phyloP scores from a whole-genome alignment of 192 early-diverging fungal species.

The Allomyces macrogynus region DNA sequence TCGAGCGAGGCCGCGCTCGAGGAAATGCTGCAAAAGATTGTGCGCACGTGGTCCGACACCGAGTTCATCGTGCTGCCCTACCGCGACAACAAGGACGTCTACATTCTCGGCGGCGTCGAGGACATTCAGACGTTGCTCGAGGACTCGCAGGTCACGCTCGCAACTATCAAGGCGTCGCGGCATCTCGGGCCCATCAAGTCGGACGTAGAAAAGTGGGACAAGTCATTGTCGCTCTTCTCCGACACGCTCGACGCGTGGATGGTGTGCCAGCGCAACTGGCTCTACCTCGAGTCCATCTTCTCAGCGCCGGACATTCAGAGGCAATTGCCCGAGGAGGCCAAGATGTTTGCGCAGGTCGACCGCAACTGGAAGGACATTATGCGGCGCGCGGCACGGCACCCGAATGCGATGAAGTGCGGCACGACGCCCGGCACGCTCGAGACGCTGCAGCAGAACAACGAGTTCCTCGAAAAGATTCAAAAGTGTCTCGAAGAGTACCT shows the following conservation, averaged over 20 bases:
- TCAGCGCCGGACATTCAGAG: constrained; percentile 41
- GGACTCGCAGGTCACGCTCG: constrained; percentile 36
- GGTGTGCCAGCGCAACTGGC: constrained; percentile 37
- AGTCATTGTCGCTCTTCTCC: constrained; percentile 27
- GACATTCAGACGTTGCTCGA: constrained; percentile 38
- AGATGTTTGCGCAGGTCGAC: constrained; percentile 39
- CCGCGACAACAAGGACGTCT: constrained; percentile 38
- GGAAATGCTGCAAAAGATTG: constrained; percentile 35
- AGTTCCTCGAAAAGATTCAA: constrained; percentile 36
- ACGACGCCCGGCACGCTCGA: constrained; percentile 33
- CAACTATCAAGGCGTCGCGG: constrained; percentile 33
- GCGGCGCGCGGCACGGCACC: constrained; percentile 31
- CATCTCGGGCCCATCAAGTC: constrained; percentile 36
- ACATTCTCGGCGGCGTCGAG: constrained; percentile 33
- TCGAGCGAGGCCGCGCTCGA: constrained; percentile 35
- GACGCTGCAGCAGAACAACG: constrained; percentile 35
- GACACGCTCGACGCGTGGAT: constrained; percentile 39
- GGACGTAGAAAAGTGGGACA: constrained; percentile 39
- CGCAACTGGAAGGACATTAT: constrained; percentile 40
- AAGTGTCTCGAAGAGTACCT: constrained; percentile 43
- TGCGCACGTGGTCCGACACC: constrained; percentile 32
- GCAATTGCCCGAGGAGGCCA: constrained; percentile 39
- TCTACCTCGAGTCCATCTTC: constrained; percentile 38
- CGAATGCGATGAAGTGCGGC: constrained; percentile 41
- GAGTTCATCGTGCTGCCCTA: constrained; percentile 31